phyloP scores from a whole-genome alignment of 495 filamentous ascomycete genomes.

The Glonium stellatum region DNA sequence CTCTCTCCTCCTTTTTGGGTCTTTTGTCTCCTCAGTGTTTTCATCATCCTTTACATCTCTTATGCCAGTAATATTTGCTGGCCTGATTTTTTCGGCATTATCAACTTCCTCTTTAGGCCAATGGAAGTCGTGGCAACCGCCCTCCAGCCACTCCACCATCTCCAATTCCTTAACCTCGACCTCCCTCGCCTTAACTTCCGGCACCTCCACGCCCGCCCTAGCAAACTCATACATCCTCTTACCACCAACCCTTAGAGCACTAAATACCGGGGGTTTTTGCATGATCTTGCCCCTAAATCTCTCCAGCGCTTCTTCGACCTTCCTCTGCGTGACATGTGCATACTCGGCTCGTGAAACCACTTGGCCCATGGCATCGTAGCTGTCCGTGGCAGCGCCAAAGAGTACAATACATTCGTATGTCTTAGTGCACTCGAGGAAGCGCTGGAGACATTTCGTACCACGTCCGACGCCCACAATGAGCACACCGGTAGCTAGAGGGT shows the following conservation, averaged over 20 bases:
- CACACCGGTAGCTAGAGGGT: constrained; percentile 89
- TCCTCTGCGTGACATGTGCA: constrained; percentile 68
- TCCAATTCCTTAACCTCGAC: constrained; percentile 71
- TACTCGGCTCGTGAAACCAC: constrained; percentile 65
- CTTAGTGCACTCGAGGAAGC: constrained; percentile 83
- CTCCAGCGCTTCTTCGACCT: constrained; percentile 67
- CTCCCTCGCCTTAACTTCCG: constrained; percentile 50
- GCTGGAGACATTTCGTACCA: constrained; percentile 73
- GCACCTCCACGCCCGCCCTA: constrained; percentile 79
- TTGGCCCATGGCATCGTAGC: constrained; percentile 80
- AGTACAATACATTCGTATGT: constrained; percentile 81
- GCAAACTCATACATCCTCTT: constrained; percentile 96
- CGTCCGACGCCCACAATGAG: constrained; percentile 79
- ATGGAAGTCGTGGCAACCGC: constrained; percentile 62
- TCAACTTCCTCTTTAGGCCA: constrained; percentile 71
- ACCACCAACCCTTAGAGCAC: constrained; percentile 82
- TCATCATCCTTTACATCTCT: neutral
- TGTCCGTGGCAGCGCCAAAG: constrained; percentile 89
- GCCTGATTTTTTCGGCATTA: constrained; percentile 58
- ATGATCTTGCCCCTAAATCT: constrained; percentile 78
- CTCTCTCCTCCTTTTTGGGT: neutral
- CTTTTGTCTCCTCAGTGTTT: constrained; percentile 3
- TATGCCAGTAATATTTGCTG: neutral
- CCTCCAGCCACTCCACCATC: constrained; percentile 80
- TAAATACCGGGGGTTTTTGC: constrained; percentile 88